Percentiles rank a stretch among this genome's conserved stretches.
Evolutionary conservation across 192 early-diverging fungal species (phyloP).

Genomic region (Coemansia aciculifera): DNA sequence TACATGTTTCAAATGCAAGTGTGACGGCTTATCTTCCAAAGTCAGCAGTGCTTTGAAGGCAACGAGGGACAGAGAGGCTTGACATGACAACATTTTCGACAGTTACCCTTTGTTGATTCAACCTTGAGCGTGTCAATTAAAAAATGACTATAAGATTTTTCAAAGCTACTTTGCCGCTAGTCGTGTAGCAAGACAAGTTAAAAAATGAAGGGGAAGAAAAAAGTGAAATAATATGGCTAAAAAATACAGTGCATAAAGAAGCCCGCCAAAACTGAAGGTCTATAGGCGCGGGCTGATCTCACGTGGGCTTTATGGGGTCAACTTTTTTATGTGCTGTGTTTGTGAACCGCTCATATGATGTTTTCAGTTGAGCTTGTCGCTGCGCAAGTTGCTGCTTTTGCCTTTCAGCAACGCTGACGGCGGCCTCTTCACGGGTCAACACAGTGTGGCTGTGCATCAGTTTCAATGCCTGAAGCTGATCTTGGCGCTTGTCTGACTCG

Average conservation of each 20-base stretch:
- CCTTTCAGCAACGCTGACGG: conserved; percentile 14
- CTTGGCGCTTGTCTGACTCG: conserved; percentile 19
- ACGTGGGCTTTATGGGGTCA: not conserved
- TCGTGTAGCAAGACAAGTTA: not conserved
- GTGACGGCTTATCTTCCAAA: conserved; percentile 5
- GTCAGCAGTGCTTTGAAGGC: conserved; percentile 2
- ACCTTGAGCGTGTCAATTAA: not conserved
- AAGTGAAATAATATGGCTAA: not conserved
- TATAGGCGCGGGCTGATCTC: not conserved
- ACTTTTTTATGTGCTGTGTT: not conserved
- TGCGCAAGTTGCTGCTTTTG: conserved; percentile 19
- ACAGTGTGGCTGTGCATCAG: conserved; percentile 25
- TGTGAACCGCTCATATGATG: not conserved
- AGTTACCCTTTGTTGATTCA: conserved; percentile 9
- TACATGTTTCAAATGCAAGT: conserved; percentile 10
- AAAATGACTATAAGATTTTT: not conserved
- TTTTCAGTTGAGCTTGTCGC: conserved; percentile 11
- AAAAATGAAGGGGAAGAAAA: not conserved
- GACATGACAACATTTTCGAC: not conserved
- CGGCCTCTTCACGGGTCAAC: conserved; percentile 12
- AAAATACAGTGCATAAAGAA: not conserved
- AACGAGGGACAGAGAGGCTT: not conserved
- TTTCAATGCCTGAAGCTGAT: conserved; percentile 25
- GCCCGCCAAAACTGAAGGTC: not conserved
- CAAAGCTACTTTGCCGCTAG: not conserved